Evolutionary conservation across 495 filamentous ascomycete genomes (phyloP).

Genomic region (Evernia prunastri): DNA sequence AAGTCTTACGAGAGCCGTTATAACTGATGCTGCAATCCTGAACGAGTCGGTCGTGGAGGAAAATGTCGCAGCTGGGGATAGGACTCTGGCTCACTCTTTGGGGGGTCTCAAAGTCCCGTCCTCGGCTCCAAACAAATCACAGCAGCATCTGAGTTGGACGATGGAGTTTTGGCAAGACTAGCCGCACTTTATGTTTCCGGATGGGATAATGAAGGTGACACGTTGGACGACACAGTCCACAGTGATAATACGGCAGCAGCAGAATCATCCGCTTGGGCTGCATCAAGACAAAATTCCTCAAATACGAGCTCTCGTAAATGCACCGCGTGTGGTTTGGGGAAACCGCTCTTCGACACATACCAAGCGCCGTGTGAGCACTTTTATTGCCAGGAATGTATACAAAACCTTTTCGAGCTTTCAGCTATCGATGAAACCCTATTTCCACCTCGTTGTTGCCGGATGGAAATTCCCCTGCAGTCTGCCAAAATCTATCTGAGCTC

Average conservation of each 20-base stretch:
- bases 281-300: conserved; percentile 10
- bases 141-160: too few species aligned
- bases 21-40: too few species aligned
- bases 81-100: too few species aligned
- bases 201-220: too few species aligned
- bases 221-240: neutral
- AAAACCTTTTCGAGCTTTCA: conserved; percentile 34
- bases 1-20: too few species aligned
- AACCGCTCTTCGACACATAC: conserved; percentile 8
- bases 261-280: conserved; percentile 27
- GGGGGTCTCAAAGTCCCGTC: too few species aligned
- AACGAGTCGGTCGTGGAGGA: too few species aligned
- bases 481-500: conserved; percentile 31
- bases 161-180: too few species aligned
- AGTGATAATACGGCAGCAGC: conserved; percentile 7
- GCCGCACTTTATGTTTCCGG: too few species aligned
- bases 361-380: conserved; percentile 33
- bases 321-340: conserved; percentile 9
- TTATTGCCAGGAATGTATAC: conserved; percentile 45
- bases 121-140: too few species aligned
- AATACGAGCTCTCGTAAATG: conserved; percentile 2
- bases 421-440: conserved; percentile 45
- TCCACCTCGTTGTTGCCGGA: conserved; percentile 47
- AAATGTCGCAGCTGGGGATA: too few species aligned
- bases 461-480: conserved; percentile 34